phyloP scores from a whole-genome alignment of 2,329 filamentous ascomycete species.

The Colletotrichum sidae region DNA sequence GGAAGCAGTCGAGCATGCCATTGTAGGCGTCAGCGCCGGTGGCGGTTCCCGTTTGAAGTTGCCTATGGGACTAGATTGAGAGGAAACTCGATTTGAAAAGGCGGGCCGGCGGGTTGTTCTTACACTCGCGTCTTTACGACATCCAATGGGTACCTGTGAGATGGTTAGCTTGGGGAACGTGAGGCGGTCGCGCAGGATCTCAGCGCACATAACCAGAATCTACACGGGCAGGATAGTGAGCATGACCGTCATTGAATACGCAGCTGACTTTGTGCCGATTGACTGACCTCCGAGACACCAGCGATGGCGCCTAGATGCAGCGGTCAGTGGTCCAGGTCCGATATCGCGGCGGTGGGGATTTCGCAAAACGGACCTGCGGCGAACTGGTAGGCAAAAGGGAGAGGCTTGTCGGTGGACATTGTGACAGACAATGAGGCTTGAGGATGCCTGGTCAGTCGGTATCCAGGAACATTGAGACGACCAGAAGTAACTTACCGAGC shows the following conservation, averaged over 20 bases:
- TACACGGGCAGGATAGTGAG: conserved; percentile 52
- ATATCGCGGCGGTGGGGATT: conserved; percentile 40
- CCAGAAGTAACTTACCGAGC: conserved; percentile 25
- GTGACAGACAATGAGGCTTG: conserved; percentile 43
- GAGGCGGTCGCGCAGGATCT: conserved; percentile 18
- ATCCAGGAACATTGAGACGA: conserved; percentile 2
- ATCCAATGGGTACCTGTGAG: conserved; percentile 91
- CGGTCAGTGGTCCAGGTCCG: conserved; percentile 43
- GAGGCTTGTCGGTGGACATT: conserved; percentile 78
- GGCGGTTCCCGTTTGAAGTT: conserved; percentile 83
- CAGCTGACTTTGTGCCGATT: conserved; percentile 8
- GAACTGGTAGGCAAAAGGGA: conserved; percentile 96
- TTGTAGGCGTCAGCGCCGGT: conserved; percentile 87
- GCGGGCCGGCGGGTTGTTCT: conserved; percentile 52
- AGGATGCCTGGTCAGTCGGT: not conserved
- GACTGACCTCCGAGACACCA: conserved; percentile 92
- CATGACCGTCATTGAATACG: conserved; percentile 38
- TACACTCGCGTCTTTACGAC: conserved; percentile 98
- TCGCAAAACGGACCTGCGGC: conserved; percentile 75
- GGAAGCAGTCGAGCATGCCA: conserved; percentile 98
- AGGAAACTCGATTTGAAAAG: conserved; percentile 8
- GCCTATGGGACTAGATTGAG: conserved; percentile 64
- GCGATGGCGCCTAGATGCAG: conserved; percentile 80
- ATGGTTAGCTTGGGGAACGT: conserved; percentile 38
- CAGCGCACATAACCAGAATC: conserved; percentile 86